phyloP scores from a whole-genome alignment of 2,329 filamentous ascomycete species.

The Fusarium cicatricum region DNA sequence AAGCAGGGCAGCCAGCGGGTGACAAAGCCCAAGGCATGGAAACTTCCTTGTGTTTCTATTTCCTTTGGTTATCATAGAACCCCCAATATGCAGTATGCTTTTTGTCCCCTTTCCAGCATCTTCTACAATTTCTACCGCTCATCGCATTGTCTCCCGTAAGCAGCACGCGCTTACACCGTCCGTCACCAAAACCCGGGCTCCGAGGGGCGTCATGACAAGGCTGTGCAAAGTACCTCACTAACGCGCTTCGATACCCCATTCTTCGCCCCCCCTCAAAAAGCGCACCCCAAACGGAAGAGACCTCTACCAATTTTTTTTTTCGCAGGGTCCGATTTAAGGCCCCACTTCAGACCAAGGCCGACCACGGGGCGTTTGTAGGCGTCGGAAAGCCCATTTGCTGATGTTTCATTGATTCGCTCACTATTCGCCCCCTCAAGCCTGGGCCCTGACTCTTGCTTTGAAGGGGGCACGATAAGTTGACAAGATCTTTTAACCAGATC shows the following conservation, averaged over 20 bases:
- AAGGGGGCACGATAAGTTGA: neutral
- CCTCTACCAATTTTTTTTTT: slow-evolving; percentile 38
- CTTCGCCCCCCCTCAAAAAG: neutral
- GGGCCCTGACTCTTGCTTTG: slow-evolving; percentile 6
- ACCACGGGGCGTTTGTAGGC: neutral
- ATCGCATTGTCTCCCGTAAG: slow-evolving; percentile 10
- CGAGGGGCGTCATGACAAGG: slow-evolving; percentile 27
- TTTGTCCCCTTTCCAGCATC: slow-evolving; percentile 15
- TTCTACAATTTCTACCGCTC: slow-evolving; percentile 15
- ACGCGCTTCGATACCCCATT: slow-evolving; percentile 20
- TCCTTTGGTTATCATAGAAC: neutral
- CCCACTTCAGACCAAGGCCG: neutral
- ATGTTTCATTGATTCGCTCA: slow-evolving; percentile 29
- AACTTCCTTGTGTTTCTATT: neutral
- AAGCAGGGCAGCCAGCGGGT: neutral
- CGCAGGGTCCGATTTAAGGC: slow-evolving; percentile 40
- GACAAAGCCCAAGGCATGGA: neutral
- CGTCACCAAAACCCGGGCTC: neutral
- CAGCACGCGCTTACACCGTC: slow-evolving; percentile 22
- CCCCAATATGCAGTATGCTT: neutral
- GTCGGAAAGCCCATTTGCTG: slow-evolving; percentile 6
- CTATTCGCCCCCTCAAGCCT: slow-evolving; percentile 13
- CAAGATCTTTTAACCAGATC: too few species aligned
- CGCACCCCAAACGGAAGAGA: slow-evolving; percentile 13
- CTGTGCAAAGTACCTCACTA: slow-evolving; percentile 38